Evolutionary conservation across 148 eudicot species (phyloP).

Genomic region (Rhododendron williamsianum): DNA sequence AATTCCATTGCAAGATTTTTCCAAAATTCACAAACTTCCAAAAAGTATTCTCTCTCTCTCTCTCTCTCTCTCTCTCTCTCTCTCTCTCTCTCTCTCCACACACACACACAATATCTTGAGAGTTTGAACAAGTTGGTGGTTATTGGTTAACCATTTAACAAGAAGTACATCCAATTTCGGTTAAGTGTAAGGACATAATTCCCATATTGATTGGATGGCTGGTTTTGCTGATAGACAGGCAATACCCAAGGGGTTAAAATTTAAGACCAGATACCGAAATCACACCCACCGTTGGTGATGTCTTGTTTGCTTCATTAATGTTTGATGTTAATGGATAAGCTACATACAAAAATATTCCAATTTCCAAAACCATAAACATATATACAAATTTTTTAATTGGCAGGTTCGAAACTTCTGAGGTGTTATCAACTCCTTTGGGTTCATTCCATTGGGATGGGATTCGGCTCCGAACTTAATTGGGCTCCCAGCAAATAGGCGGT

Average conservation of each 20-base stretch:
- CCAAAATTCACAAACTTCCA: not conserved
- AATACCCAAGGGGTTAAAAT: not conserved
- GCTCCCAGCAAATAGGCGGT: not conserved
- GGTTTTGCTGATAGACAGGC: slow-evolving; percentile 9
- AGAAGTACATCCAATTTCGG: not conserved
- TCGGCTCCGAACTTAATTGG: too few species aligned
- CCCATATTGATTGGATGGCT: not conserved
- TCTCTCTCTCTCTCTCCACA: not conserved
- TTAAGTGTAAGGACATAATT: not conserved
- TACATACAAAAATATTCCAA: slow-evolving; percentile 7
- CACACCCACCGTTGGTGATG: slow-evolving; percentile 41
- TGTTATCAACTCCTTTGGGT: not conserved
- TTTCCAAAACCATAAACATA: not conserved
- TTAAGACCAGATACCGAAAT: slow-evolving; percentile 30
- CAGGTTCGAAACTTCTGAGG: not conserved
- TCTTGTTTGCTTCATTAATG: slow-evolving; percentile 21
- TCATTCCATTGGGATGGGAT: not conserved
- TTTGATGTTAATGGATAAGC: slow-evolving; percentile 53
- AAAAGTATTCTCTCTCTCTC: not conserved
- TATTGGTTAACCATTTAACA: not conserved
- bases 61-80: not conserved
- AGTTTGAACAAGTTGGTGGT: not conserved
- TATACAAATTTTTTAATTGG: slow-evolving; percentile 8
- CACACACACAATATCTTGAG: not conserved
- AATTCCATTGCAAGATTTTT: not conserved